Evolutionary conservation across 371 early-diverging fungal species (phyloP), one percentile per base, ranked within the genome.

Genomic region (Apophysomyces ossiformis): DNA sequence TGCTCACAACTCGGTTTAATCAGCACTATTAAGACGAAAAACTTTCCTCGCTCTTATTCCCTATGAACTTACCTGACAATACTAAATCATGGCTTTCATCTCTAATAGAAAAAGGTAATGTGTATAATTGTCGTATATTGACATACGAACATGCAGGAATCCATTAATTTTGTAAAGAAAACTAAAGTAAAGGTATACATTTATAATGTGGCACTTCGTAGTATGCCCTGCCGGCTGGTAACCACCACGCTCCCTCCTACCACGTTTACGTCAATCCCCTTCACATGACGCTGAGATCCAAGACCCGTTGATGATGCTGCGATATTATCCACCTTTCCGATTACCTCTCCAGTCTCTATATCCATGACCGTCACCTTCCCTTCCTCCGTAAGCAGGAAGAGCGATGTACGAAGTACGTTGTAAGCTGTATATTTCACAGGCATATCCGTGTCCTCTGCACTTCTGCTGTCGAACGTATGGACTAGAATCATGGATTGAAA

Each of bases 351-450:
- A 4, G 77, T 78, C 44, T 82, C 82, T 21, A 82, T 78, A 61
- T 82, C 79, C 69, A 82, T 65, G 1, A 82, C 75, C 1, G 77
- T 82, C 6, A 82, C 72, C 61, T 71, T 73, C n/a, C 82, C 82
- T 59, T 78, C 79, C 59, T 82, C 82, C 6, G 82, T 82, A 21
- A 82, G 61, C 18, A 82, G 45, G 45, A 82, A 82, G 7, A 82
- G 57, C 1, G 75, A 75, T 0, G 77, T 78, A 44, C 71, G 69
- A 9, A 82, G 56, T 8, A 82, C 82, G 50, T 82, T 82, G 46
- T 82, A 82, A 5, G 82, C 82, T 0, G 82, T 77, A 62, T 82
- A 82, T 45, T 76, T 78, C 32, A 82, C 77, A 8, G 82, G 77
- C 69, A 81, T 77, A 35, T 43, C 54, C 5, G 39, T 35, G 5